Conservation (phyloP, 805 yeast species). For the Suhomyces faveliae region DNA sequence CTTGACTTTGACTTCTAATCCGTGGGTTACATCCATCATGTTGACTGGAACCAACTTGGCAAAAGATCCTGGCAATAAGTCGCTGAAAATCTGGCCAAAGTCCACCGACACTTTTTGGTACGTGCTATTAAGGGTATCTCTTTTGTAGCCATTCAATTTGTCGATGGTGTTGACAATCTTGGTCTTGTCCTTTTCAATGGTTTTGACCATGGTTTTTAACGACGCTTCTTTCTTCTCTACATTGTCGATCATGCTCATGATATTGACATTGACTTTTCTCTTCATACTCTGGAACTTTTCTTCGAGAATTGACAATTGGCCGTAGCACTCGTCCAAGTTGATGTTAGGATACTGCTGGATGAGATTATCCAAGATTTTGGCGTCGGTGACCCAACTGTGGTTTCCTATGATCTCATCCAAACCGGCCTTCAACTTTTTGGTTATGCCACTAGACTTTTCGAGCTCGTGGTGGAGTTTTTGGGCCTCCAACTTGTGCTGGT, state of each 20-base stretch:
- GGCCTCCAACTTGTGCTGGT: conserved; percentile 48
- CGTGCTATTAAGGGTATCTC: conserved; percentile 76
- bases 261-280: conserved; percentile 78
- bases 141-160: conserved; percentile 80
- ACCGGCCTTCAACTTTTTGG: conserved; percentile 34
- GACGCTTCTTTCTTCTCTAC: conserved; percentile 84
- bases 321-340: conserved; percentile 61
- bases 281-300: conserved; percentile 67
- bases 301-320: conserved; percentile 52
- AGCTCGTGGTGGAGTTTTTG: conserved; percentile 57
- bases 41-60: conserved; percentile 85
- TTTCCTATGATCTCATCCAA: conserved; percentile 50
- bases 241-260: conserved; percentile 87
- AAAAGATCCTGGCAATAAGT: conserved; percentile 82
- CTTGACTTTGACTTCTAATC: conserved; percentile 85
- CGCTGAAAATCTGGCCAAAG: conserved; percentile 87
- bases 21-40: conserved; percentile 80
- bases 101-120: conserved; percentile 85
- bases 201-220: conserved; percentile 73
- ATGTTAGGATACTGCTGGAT: conserved; percentile 62
- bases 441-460: conserved; percentile 44
- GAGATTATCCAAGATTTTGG: conserved; percentile 52
- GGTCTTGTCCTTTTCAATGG: conserved; percentile 83
- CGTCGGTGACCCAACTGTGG: conserved; percentile 74
- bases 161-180: conserved; percentile 87